phyloP scores from a whole-genome alignment of 805 yeast species.

The Candida tibetensis region DNA sequence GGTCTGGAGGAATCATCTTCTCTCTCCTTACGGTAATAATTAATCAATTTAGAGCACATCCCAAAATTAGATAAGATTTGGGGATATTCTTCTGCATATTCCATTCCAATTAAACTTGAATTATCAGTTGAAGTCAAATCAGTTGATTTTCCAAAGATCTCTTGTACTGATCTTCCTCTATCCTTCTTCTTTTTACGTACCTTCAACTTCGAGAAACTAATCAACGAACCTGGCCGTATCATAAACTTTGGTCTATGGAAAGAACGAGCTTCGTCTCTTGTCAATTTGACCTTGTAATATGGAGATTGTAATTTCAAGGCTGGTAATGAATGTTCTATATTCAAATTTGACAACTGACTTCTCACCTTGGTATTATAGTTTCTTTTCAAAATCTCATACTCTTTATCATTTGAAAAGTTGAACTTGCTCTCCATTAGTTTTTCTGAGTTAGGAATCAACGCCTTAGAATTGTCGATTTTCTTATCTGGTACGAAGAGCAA shows the following conservation, averaged over 20 bases:
- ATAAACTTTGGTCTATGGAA: conserved; percentile 78
- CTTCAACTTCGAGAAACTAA: conserved; percentile 74
- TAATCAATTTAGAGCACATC: conserved; percentile 91
- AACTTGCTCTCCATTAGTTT: conserved; percentile 57
- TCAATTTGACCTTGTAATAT: conserved; percentile 74
- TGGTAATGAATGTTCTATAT: conserved; percentile 87
- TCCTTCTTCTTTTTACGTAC: conserved; percentile 84
- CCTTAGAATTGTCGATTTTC: conserved; percentile 21
- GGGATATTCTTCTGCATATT: conserved; percentile 89
- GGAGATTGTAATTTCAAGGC: conserved; percentile 88
- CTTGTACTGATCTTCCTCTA: conserved; percentile 75
- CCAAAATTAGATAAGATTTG: conserved; percentile 82
- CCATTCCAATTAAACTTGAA: conserved; percentile 73
- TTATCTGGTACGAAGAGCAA: conserved; percentile 60
- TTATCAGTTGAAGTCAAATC: conserved; percentile 86
- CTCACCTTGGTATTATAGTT: conserved; percentile 91
- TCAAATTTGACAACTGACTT: conserved; percentile 85
- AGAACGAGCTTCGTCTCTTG: conserved; percentile 64
- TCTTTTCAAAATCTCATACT: conserved; percentile 76
- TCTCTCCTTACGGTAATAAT: conserved; percentile 81
- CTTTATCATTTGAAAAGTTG: conserved; percentile 84
- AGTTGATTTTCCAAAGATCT: conserved; percentile 64
- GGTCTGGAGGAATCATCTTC: conserved; percentile 86
- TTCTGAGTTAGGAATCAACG: conserved; percentile 53
- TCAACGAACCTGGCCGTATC: conserved; percentile 72